A percentile compares a stretch with the other conserved stretches of the same genome.
These are phyloP conservation scores for Malania oleifera DNA, from an alignment of 164 flowering plant genomes.

Conservation along the genomic window DNA sequence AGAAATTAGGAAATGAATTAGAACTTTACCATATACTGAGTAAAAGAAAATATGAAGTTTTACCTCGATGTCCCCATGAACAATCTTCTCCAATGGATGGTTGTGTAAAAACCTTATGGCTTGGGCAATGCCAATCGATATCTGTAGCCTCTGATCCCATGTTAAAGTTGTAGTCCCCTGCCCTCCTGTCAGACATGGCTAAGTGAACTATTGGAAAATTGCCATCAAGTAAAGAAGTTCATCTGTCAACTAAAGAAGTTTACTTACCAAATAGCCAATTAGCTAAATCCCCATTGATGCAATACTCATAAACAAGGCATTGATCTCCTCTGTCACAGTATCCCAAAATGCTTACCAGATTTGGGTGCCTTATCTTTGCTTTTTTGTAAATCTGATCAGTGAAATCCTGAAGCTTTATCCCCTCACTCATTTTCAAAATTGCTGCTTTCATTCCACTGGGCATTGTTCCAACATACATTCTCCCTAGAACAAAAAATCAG, in stretches of 20 bases:
- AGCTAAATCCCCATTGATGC: constrained; percentile 16
- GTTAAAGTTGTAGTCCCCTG: constrained; percentile 2
- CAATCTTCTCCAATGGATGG: constrained; percentile 16
- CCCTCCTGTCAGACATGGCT: constrained; percentile 1
- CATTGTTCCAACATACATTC: constrained; percentile 19
- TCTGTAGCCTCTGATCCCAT: constrained; percentile 22
- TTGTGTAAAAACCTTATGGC: constrained; percentile 22
- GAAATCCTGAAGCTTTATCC: constrained; percentile 12
- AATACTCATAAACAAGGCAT: constrained; percentile 28
- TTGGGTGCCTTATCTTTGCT: constrained; percentile 25
- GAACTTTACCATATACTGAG: too few relatives aligned
- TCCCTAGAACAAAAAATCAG: constrained; percentile 11
- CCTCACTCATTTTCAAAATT: constrained; percentile 12
- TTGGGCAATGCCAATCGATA: constrained; percentile 17
- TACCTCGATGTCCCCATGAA: constrained; percentile 26
- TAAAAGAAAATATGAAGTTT: neutral
- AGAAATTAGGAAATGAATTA: neutral
- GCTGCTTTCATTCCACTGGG: constrained; percentile 29
- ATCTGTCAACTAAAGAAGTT: too few relatives aligned
- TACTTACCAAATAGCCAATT: constrained; percentile 15
- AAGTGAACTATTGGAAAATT: neutral
- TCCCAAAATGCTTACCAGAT: constrained; percentile 19
- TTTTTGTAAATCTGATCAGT: constrained; percentile 10
- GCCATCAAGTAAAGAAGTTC: neutral
- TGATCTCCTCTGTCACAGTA: constrained; percentile 20